Percentiles rank a stretch among this genome's conserved stretches.
These are phyloP conservation scores for Fraxinus cuspidata DNA, from an alignment of 257 asterid species.

Conservation along the genomic window DNA sequence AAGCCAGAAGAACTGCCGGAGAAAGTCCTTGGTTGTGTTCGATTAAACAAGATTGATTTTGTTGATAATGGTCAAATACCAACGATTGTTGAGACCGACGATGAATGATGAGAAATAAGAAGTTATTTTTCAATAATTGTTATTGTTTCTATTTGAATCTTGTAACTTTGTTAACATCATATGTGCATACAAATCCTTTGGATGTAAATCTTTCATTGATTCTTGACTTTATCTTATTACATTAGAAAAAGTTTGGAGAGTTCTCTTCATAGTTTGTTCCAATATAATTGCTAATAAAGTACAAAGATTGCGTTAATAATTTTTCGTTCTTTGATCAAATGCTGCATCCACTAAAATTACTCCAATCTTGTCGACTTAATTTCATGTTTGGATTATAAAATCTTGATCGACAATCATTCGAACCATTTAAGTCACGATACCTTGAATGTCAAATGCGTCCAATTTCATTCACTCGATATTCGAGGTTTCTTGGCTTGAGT, in stretches of 20 bases:
- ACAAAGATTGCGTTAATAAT: neutral
- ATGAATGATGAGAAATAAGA: conserved; percentile 29
- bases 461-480: too few relatives aligned
- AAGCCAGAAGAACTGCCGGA: conserved; percentile 75
- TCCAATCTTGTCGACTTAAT: neutral
- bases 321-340: too few relatives aligned
- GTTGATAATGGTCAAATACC: conserved; percentile 70
- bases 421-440: too few relatives aligned
- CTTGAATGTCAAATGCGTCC: too few relatives aligned
- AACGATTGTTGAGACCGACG: conserved; percentile 44
- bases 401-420: neutral
- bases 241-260: neutral
- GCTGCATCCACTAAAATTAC: neutral
- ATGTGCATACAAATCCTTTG: conserved; percentile 26
- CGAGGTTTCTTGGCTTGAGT: too few relatives aligned
- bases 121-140: conserved; percentile 20
- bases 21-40: conserved; percentile 56
- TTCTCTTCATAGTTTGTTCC: neutral
- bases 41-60: conserved; percentile 77
- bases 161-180: conserved; percentile 12
- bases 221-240: conserved; percentile 8
- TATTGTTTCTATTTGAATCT: conserved; percentile 20
- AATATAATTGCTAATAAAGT: neutral
- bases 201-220: conserved; percentile 22
- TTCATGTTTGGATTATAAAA: too few relatives aligned